Conservation (phyloP, 352 stramenopile genomes). For the Globisporangium nodosum region DNA sequence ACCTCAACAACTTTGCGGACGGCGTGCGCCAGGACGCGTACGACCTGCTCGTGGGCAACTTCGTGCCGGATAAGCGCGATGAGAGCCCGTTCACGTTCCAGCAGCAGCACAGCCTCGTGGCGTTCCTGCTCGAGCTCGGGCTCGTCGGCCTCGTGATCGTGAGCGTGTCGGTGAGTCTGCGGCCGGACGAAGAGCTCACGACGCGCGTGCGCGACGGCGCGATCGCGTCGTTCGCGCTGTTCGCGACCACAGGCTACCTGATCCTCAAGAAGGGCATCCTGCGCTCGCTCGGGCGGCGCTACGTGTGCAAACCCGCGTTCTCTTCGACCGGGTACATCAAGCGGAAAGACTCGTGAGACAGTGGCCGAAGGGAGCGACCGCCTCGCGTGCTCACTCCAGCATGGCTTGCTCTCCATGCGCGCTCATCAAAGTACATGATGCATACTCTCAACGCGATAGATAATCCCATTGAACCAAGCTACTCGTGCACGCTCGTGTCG, state of each 20-base stretch:
- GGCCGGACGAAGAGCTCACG: constrained; percentile 40
- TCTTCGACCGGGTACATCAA: constrained; percentile 85
- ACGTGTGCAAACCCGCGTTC: constrained; percentile 84
- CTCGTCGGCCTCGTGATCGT: constrained; percentile 46
- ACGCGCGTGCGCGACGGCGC: constrained; percentile 60
- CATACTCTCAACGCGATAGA: too few relatives aligned
- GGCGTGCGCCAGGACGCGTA: constrained; percentile 91
- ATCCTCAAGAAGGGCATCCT: constrained; percentile 83
- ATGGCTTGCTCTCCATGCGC: not conserved
- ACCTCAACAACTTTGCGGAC: constrained; percentile 96
- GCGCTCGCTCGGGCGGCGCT: constrained; percentile 66
- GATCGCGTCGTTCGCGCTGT: constrained; percentile 41
- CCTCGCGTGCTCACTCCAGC: not conserved
- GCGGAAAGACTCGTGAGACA: constrained; percentile 42
- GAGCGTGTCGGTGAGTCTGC: constrained; percentile 60
- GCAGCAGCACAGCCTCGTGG: constrained; percentile 73
- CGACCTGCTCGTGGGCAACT: constrained; percentile 87
- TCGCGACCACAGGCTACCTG: constrained; percentile 48
- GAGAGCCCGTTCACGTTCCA: constrained; percentile 80
- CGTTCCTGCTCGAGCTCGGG: constrained; percentile 50
- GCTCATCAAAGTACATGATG: too few relatives aligned
- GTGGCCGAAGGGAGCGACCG: not conserved
- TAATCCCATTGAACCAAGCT: too few relatives aligned
- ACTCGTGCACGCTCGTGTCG: too few relatives aligned
- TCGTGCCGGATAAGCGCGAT: constrained; percentile 64